Evolutionary conservation across 352 stramenopile species (phyloP), one percentile per base, ranked within the genome.

Genomic region (Globisporangium iwayamae): DNA sequence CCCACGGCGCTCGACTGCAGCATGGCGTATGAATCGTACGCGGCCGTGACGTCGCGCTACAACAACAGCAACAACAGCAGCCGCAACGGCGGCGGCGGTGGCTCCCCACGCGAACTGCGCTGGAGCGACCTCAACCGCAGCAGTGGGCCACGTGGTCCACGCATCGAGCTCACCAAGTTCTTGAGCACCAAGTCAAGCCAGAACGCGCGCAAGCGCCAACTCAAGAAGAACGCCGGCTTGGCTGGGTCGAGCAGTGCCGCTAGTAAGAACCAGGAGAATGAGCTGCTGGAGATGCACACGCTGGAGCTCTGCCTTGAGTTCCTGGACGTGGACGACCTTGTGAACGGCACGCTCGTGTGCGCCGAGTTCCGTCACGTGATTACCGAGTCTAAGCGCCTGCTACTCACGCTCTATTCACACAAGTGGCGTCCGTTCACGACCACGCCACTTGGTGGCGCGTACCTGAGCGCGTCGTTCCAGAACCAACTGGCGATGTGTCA

Each of bases 301-400:
- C 73, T 90, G 9, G 81, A 91, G 60, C 63, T 92, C 38, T 90
- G 81, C 64, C 87, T 93, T 25, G 84, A 87, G 66, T 93, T 95
- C 45, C 71, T 93, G 16, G 73, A 73, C 30, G 64, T 89, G 32
- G 53, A 70, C 25, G 79, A 87, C 45, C 66, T 94, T 4, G 70
- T 78, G 56, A 59, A 32, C 8, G 77, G 76, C 2, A 67, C 71
- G 4, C 63, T 71, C 4, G 76, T 87, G 61, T 92, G 82, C 56
- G 56, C 65, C n/a, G 76, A 78, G 48, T 92, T 91, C 67, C 73
- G 74, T 53, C 72, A 84, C 22, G 69, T 92, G 51, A 63, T 90
- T 3, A 60, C 56, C 10, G 48, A 32, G 36, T 85, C 81, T 13
- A 62, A 73, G 55, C 72, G 75, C 38, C 69, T 94, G 25, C 52